Base-by-base conservation (phyloP, 2,329 filamentous ascomycete genomes). In the Arachnopeziza araneosa region DNA sequence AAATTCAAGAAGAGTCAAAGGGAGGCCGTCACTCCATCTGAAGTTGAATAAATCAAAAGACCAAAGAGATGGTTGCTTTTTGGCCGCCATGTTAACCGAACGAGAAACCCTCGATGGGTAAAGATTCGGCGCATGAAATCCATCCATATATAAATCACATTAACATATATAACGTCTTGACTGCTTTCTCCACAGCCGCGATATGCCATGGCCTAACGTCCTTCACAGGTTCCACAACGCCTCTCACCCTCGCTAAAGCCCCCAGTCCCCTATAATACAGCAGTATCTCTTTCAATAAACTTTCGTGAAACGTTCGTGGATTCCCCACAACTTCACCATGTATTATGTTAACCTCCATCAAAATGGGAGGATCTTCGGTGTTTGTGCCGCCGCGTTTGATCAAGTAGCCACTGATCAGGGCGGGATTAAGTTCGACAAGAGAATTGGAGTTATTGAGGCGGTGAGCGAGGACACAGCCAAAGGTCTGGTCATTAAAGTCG, bases 191-290 rank as follows among this genome's bases (percentile, higher is more conserved):
- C 1, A 86, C 89, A 21, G 83, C 87, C 14, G 85, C 87, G 61
- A 93, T 77, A 77, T 93, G 90, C 88, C 90, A 91, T 21, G 90
- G 90, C 67, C 89, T 76, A n/a, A 85, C 79, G 69, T 86, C 84
- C 54, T 76, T 79, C 57, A 84, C 77, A 62, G 79, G 74, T 68
- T 84, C 80, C 69, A 85, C 77, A 68, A 87, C 76, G 0, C 85
- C 88, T 62, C 87, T 83, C 23, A 86, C 82, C 64, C 85, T 80
- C 1, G 88, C 89, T 66, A 95, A 71, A 21, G 89, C 83, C 0
- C 85, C 86, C 63, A 95, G 71, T 0, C 83, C 85, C 51, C 89
- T 76, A 69, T 88, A 93, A 71, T 87, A 83, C 30, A 77, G 80
- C 60, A 95, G 70, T 71, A 91, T 85, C 70, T 95, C 90, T 64